Conservation (phyloP, 345 rosid genomes). For the Arabis hirsuta region DNA sequence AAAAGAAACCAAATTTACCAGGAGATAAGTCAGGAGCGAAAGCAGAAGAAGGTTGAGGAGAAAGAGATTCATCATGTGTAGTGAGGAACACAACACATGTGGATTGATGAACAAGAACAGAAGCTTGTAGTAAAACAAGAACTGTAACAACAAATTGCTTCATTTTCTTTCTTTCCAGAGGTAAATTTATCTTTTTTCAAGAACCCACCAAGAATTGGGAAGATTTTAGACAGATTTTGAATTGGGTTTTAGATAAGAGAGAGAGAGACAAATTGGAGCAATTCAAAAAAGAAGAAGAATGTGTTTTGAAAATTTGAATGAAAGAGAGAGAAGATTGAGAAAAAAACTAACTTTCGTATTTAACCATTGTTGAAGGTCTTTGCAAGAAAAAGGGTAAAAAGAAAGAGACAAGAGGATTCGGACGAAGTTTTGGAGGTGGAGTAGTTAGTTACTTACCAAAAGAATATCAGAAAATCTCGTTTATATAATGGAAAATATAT, state of each 20-base stretch:
- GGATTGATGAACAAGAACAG: constrained; percentile 46
- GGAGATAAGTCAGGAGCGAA: constrained; percentile 66
- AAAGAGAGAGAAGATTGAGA: constrained; percentile 27
- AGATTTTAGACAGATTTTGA: constrained; percentile 20
- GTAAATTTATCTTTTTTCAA: constrained; percentile 17
- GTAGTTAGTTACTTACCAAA: constrained; percentile 38
- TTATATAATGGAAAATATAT: neutral
- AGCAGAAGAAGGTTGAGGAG: constrained; percentile 56
- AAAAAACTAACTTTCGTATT: constrained; percentile 25
- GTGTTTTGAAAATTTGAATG: constrained; percentile 32
- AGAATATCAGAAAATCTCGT: neutral
- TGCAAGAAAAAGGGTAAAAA: constrained; percentile 36
- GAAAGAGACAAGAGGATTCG: constrained; percentile 37
- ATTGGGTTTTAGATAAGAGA: constrained; percentile 10
- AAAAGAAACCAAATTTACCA: constrained; percentile 45
- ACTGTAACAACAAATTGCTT: constrained; percentile 48
- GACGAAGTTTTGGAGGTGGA: constrained; percentile 40
- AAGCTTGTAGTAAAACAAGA: constrained; percentile 48
- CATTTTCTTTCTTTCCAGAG: constrained; percentile 39
- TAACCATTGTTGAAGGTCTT: constrained; percentile 32
- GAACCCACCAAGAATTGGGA: constrained; percentile 13
- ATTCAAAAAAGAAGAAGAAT: constrained; percentile 28
- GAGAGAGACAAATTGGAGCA: neutral
- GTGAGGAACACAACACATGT: constrained; percentile 52
- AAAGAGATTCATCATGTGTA: constrained; percentile 35